A percentile compares a stretch with the other conserved stretches of the same genome.
Conservation (phyloP, 2,329 filamentous ascomycete species). For the Colletotrichum tropicicola region DNA sequence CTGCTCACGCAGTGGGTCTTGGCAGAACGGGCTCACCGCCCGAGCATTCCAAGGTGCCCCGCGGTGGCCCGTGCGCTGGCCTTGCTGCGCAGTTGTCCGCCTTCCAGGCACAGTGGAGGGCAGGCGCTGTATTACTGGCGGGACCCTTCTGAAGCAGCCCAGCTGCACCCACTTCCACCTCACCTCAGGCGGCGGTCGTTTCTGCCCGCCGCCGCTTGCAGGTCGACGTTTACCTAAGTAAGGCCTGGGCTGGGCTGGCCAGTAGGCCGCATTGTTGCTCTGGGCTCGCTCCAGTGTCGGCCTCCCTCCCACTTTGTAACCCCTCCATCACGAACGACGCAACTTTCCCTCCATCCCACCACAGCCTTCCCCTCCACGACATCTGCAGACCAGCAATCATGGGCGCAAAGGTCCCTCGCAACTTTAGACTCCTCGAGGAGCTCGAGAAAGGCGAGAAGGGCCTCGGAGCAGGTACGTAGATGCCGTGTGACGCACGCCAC, state of each 20-base stretch:
- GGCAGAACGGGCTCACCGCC: background rate
- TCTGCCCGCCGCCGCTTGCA: too few species aligned
- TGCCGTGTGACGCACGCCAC: constrained; percentile 4
- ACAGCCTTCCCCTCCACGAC: background rate
- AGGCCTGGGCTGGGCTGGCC: background rate
- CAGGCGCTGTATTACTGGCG: too few species aligned
- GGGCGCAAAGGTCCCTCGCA: constrained; percentile 79
- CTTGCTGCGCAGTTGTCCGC: too few species aligned
- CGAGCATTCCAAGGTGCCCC: constrained; percentile 7
- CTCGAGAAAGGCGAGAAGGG: constrained; percentile 99
- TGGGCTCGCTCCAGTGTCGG: too few species aligned
- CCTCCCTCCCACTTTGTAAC: constrained; percentile 7
- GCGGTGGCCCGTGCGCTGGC: constrained; percentile 15
- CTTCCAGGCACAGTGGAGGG: too few species aligned
- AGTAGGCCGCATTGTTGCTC: too few species aligned
- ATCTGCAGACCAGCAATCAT: constrained; percentile 35
- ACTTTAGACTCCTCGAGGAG: constrained; percentile 96
- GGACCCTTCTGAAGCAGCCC: too few species aligned
- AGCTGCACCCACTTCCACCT: too few species aligned
- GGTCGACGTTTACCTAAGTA: background rate
- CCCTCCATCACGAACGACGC: constrained; percentile 19
- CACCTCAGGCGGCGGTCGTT: too few species aligned
- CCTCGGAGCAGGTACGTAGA: constrained; percentile 78
- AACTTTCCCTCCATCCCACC: background rate
- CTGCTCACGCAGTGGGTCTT: background rate